phyloP scores from a whole-genome alignment of 352 stramenopile species.

The Thalassiosira exigua region DNA sequence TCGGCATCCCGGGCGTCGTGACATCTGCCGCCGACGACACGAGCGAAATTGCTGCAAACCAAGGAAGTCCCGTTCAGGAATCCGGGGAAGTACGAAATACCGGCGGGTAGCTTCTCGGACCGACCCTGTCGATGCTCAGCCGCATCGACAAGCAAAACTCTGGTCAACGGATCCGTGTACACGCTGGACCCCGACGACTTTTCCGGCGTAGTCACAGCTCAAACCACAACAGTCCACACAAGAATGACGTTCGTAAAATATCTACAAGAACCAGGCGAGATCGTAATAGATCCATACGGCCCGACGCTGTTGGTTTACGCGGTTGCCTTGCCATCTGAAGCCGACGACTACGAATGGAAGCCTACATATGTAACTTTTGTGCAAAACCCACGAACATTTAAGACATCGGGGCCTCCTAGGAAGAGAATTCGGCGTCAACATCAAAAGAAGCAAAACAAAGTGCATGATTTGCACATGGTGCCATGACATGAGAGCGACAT shows the following conservation, averaged over 20 bases:
- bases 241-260: constrained; percentile 45
- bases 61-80: constrained; percentile 27
- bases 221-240: constrained; percentile 5
- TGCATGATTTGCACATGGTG: too few species aligned
- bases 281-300: constrained; percentile 46
- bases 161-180: constrained; percentile 37
- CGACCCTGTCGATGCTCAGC: constrained; percentile 32
- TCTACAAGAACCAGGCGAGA: constrained; percentile 47
- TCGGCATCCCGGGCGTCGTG: constrained; percentile 47
- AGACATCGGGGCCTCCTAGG: too few species aligned
- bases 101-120: constrained; percentile 37
- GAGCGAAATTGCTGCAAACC: neutral
- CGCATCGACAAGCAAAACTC: constrained; percentile 36
- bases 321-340: constrained; percentile 33
- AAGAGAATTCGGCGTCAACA: too few species aligned
- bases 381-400: too few species aligned
- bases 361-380: constrained; percentile 1
- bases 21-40: constrained; percentile 18
- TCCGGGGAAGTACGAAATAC: constrained; percentile 57
- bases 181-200: neutral
- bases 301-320: constrained; percentile 54
- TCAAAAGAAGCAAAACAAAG: too few species aligned
- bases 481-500: too few species aligned
- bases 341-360: constrained; percentile 50
- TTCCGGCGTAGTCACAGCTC: neutral